Evolutionary conservation across 768 basidiomycete genomes (phyloP), one percentile per base, ranked within the genome.

Genomic region (Mycena latifolia): DNA sequence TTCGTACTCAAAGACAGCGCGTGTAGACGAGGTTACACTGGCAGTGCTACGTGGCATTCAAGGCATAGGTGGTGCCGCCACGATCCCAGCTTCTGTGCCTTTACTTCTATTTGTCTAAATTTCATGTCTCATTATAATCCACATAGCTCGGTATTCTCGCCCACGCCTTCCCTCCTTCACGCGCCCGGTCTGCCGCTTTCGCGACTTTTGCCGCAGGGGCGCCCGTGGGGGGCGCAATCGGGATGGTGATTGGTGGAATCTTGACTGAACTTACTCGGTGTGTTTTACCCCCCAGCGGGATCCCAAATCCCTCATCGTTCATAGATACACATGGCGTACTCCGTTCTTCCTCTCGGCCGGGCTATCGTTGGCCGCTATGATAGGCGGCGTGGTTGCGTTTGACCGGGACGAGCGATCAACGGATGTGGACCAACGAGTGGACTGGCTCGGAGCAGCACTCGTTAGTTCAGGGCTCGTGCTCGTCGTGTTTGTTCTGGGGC

Each of bases 371-470:
- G 45, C 45, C 24, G 17, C 45, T 1, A 24, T 46, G 45, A 25
- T 46, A 6, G 45, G 45, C 3, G 45, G 45, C 24, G 45, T 11
- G 24, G 5, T 46, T 15, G 45, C 18, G 5, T 46, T 92, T 31
- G 88, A 89, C 20, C 12, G 73, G 0, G 90, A 91, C 66, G 54
- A 64, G 8, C 73, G 65, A 2, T 77, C 77, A 0, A 24, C 63
- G 8, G 76, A 79, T 35, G 17, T 14, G 0, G 78, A 79, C 48
- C 55, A 78, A 35, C 80, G 89, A 0, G 81, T 94, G 0, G 93
- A 95, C 69, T 94, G 91, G 90, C 74, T 92, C 18, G 93, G 93
- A 9, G 92, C 90, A 0, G 73, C 83, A 12, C 75, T 93, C n/a
- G 72, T 79, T 22, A 93, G 91, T 0, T 72, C 79, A 0, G 92